Percentiles rank a stretch among this genome's conserved stretches.
Conservation (phyloP, 2,329 filamentous ascomycete genomes). For the Arthrobotrys sinensis region DNA sequence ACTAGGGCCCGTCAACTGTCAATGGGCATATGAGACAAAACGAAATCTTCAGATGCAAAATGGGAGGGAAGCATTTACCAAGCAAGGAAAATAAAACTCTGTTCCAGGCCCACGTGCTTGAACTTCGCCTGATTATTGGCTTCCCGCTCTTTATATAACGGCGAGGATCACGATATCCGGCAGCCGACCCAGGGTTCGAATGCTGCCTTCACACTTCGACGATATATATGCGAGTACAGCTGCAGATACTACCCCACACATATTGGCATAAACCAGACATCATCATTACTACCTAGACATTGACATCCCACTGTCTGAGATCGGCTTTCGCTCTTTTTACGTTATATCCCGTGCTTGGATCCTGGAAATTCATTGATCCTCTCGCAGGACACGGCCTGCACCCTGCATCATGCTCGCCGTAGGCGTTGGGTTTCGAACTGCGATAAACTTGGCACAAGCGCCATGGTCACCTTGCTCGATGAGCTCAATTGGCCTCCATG, state of each 20-base stretch:
- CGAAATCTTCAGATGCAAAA: conserved; percentile 5
- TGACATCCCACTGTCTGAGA: conserved; percentile 18
- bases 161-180: conserved; percentile 2
- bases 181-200: background rate
- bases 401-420: conserved; percentile 14
- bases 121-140: conserved; percentile 5
- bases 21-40: conserved; percentile 24
- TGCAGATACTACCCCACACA: conserved; percentile 12
- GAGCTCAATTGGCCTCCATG: background rate
- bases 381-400: background rate
- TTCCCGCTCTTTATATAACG: background rate
- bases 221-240: conserved; percentile 8
- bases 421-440: background rate
- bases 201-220: background rate
- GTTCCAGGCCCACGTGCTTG: conserved; percentile 1
- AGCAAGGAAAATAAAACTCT: background rate
- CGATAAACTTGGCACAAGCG: conserved; percentile 12
- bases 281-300: background rate
- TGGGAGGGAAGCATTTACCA: background rate
- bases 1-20: conserved; percentile 2
- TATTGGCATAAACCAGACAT: conserved; percentile 4
- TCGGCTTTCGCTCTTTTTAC: background rate
- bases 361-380: conserved; percentile 20
- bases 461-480: conserved; percentile 11
- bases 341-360: conserved; percentile 14